Conservation (phyloP, 805 yeast species). For the Metschnikowia noctiluminum region DNA sequence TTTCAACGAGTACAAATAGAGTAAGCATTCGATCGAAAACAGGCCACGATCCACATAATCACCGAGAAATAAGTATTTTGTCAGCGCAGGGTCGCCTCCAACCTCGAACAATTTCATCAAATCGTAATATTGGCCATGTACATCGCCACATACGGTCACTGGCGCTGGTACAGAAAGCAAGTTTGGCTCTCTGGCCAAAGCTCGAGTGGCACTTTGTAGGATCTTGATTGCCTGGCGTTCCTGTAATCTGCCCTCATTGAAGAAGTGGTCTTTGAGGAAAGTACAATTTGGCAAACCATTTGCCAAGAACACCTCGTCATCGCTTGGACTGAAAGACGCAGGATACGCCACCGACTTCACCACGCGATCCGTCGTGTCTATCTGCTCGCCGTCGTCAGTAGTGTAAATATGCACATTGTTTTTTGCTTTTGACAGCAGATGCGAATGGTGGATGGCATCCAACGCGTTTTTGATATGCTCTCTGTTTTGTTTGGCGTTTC, state of each 20-base stretch:
- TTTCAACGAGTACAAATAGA: conserved; percentile 76
- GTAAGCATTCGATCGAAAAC: conserved; percentile 77
- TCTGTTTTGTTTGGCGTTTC: conserved; percentile 16
- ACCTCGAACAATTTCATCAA: conserved; percentile 87
- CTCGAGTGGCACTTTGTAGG: conserved; percentile 57
- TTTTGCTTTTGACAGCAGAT: conserved; percentile 14
- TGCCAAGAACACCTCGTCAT: conserved; percentile 59
- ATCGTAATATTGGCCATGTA: conserved; percentile 95
- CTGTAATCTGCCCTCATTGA: conserved; percentile 74
- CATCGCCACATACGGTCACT: conserved; percentile 92
- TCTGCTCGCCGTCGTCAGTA: conserved; percentile 56
- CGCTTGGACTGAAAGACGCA: conserved; percentile 59
- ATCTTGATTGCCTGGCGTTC: conserved; percentile 70
- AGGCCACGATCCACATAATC: conserved; percentile 96
- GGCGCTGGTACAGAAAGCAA: conserved; percentile 83
- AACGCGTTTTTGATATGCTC: conserved; percentile 62
- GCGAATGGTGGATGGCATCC: conserved; percentile 41
- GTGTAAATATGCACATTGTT: conserved; percentile 38
- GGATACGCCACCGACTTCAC: conserved; percentile 63
- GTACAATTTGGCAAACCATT: conserved; percentile 70
- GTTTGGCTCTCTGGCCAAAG: conserved; percentile 72
- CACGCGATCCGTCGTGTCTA: conserved; percentile 56
- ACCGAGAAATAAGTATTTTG: conserved; percentile 81
- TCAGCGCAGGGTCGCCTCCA: conserved; percentile 80
- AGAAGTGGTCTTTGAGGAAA: conserved; percentile 70